These are phyloP conservation scores for Flaveria floridana DNA, from an alignment of 140 eudicot genomes.

Conservation along the genomic window DNA sequence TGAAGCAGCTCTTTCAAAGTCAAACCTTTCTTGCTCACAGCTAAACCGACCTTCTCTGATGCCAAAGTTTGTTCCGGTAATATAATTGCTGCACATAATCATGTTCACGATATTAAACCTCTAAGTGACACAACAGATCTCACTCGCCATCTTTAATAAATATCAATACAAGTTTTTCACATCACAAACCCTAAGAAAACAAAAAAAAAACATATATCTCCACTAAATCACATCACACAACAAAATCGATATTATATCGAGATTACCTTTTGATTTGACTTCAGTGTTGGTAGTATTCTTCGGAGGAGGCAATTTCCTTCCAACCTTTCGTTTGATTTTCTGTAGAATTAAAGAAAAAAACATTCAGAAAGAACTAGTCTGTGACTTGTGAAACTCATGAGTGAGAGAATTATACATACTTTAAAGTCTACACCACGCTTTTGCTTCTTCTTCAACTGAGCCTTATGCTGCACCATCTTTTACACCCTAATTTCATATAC, in stretches of 20 bases:
- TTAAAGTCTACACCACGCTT: conserved; percentile 84
- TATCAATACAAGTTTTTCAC: too few relatives aligned
- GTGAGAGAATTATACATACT: conserved; percentile 32
- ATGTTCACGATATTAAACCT: neutral
- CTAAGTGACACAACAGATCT: too few relatives aligned
- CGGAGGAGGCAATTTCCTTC: conserved; percentile 87
- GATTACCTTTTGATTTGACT: conserved; percentile 73
- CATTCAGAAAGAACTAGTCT: neutral
- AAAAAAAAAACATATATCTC: too few relatives aligned
- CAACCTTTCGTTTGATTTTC: conserved; percentile 86
- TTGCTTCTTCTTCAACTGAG: conserved; percentile 68
- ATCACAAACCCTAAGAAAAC: neutral
- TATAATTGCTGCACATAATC: conserved; percentile 57
- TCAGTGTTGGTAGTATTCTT: conserved; percentile 85
- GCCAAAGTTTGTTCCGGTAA: conserved; percentile 96
- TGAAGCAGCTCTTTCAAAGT: conserved; percentile 89
- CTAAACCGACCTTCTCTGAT: conserved; percentile 76
- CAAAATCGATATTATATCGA: too few relatives aligned
- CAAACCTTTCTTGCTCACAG: conserved; percentile 86
- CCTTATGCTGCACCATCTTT: conserved; percentile 68
- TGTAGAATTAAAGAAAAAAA: conserved; percentile 30
- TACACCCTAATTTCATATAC: too few relatives aligned
- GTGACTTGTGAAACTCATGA: conserved; percentile 14
- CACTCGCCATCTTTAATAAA: too few relatives aligned
- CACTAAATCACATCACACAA: too few relatives aligned